Base-by-base conservation (phyloP, 176 grass and related monocot species). In the Carex pumila region DNA sequence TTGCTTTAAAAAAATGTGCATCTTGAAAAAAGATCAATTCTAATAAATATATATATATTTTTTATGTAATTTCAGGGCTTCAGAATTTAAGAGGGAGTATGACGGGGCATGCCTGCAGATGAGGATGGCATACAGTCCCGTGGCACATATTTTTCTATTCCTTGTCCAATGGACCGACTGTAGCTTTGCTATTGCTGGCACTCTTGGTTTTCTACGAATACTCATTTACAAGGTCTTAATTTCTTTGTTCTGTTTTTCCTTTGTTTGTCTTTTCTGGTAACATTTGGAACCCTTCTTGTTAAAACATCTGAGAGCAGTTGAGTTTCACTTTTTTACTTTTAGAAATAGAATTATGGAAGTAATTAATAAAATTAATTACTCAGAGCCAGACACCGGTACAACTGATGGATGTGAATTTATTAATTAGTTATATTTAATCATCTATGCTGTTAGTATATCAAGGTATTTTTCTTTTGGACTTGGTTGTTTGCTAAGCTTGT, bases 61-160 rank as follows among this genome's bases (percentile, higher is more conserved):
- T 49, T 49, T 9, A 49, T 49, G 47, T 83, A 82, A 6, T 83
- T 36, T 71, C 89, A 97, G 94, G 86, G 91, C 94, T 4, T 91
- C 89, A 67, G 91, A 93, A 87, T 93, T 88, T 79, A 87, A 89
- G 18, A 88, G 86, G 83, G 94, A 93, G 61, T 88, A 93, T 10
- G 89, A 91, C 61, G 91, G 94, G 22, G 89, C 94, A n/a, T 93
- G 94, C 70, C 89, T 97, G 70, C 94, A 93, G 86, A 97, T 97
- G 89, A 89, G 91, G 50, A 54, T 97, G 7, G 87, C 94, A 0
- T 97, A 91, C 53, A 93, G 89, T 75, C 89, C 94, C 6, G 89
- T 87, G 1, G 91, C 91, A 5, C 91, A 97, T 58, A 88, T 97
- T 78, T 89, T 97, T 87, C 91, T 97, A 68, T 97, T 93, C 78